phyloP scores from a whole-genome alignment of 1,284 basidiomycete species.

The Pseudozyma thailandica region DNA sequence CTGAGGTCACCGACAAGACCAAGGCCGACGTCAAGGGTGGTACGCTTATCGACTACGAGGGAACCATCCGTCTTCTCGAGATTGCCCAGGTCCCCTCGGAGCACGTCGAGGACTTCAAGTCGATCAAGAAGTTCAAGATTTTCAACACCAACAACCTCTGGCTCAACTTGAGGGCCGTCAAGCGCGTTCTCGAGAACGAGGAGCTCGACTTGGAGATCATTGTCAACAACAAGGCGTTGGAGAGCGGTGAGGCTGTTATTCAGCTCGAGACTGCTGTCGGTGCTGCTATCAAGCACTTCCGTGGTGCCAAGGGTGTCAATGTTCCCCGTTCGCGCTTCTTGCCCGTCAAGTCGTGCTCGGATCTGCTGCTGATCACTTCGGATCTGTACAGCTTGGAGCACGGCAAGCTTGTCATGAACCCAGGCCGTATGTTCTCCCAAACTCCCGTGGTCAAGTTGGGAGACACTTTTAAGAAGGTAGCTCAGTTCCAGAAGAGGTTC shows the following conservation, averaged over 20 bases:
- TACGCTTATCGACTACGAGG: slow-evolving; percentile 93
- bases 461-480: slow-evolving; percentile 82
- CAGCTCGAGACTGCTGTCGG: slow-evolving; percentile 98
- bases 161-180: slow-evolving; percentile 90
- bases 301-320: slow-evolving; percentile 90
- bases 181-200: slow-evolving; percentile 89
- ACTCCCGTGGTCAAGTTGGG: slow-evolving; percentile 98
- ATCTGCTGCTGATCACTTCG: slow-evolving; percentile 90
- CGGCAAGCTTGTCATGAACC: slow-evolving; percentile 86
- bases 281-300: slow-evolving; percentile 97
- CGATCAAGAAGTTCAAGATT: slow-evolving; percentile 73
- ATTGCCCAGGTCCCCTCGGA: slow-evolving; percentile 98
- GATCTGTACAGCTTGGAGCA: slow-evolving; percentile 96
- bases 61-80: slow-evolving; percentile 91
- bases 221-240: slow-evolving; percentile 83
- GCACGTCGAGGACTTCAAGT: slow-evolving; percentile 98
- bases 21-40: slow-evolving; percentile 99
- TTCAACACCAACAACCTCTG: slow-evolving; percentile 89
- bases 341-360: slow-evolving; percentile 79
- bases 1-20: slow-evolving; percentile 94
- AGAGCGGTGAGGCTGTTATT: slow-evolving; percentile 78
- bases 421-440: slow-evolving; percentile 74
- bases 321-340: slow-evolving; percentile 97
- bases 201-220: slow-evolving; percentile 87
- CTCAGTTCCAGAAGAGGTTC: slow-evolving; percentile 96